Conservation (phyloP, 805 yeast genomes). For the Cyberlindnera suaveolens region DNA sequence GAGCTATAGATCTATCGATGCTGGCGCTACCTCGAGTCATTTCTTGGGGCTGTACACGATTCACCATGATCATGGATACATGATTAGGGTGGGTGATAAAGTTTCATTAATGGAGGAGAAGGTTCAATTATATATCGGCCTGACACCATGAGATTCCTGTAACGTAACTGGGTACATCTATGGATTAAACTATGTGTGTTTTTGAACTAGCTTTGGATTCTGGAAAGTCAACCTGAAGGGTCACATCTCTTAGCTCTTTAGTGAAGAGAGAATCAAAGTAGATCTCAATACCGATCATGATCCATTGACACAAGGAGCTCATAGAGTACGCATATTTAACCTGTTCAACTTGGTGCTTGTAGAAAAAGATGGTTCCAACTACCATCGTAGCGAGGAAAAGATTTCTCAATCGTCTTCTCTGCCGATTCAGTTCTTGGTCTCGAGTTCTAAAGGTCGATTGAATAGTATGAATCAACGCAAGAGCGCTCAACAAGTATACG, state of each 20-base stretch:
- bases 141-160: neutral
- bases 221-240: neutral
- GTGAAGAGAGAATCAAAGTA: neutral
- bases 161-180: neutral
- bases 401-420: neutral
- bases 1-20: slow-evolving; percentile 15
- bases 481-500: neutral
- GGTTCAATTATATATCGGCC: slow-evolving; percentile 1
- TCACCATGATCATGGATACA: slow-evolving; percentile 17
- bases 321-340: neutral
- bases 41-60: slow-evolving; percentile 18
- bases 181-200: neutral
- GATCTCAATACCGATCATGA: neutral
- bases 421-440: neutral
- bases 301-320: neutral
- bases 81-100: slow-evolving; percentile 13
- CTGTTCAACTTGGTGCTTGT: neutral
- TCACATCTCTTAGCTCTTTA: neutral
- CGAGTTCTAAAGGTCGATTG: neutral
- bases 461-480: neutral
- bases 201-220: neutral
- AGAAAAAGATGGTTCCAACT: neutral
- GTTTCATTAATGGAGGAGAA: slow-evolving; percentile 11
- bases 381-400: neutral
- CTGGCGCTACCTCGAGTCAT: slow-evolving; percentile 4